Percentiles rank a stretch among this genome's conserved stretches.
These are phyloP conservation scores for Lasiosphaeria miniovina DNA, from an alignment of 495 filamentous ascomycete genomes.

Conservation along the genomic window DNA sequence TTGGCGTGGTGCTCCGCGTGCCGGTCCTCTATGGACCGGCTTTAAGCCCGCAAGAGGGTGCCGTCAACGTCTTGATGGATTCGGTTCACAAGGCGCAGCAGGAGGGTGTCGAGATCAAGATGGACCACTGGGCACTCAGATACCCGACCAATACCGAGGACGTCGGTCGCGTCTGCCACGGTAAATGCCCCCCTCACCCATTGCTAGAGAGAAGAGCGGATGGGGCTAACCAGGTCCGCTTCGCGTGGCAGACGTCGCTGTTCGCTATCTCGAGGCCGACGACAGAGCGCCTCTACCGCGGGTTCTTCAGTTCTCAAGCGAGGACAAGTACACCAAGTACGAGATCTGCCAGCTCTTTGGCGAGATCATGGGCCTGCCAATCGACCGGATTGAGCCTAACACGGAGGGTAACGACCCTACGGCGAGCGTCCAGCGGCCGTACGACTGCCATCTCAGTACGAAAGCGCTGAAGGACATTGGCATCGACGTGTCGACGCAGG, in stretches of 20 bases:
- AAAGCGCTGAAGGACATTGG: conserved; percentile 70
- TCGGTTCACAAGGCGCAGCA: conserved; percentile 65
- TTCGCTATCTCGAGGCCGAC: conserved; percentile 56
- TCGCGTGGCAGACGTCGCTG: conserved; percentile 52
- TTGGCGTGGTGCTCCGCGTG: conserved; percentile 75
- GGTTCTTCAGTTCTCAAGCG: conserved; percentile 83
- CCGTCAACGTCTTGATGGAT: conserved; percentile 78
- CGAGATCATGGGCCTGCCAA: conserved; percentile 73
- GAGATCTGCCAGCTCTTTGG: conserved; percentile 80
- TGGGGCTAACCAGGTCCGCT: neutral
- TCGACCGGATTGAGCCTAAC: conserved; percentile 68
- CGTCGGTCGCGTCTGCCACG: conserved; percentile 71
- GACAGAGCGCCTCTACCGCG: conserved; percentile 54
- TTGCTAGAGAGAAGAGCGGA: neutral
- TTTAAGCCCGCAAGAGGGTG: conserved; percentile 66
- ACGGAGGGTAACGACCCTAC: conserved; percentile 74
- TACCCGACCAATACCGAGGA: conserved; percentile 89
- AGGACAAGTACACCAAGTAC: conserved; percentile 87
- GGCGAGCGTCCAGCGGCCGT: conserved; percentile 73
- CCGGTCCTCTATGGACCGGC: conserved; percentile 80
- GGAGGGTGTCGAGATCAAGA: conserved; percentile 57
- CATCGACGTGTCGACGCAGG: conserved; percentile 69
- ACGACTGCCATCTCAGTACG: conserved; percentile 85
- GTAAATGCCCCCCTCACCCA: conserved; percentile 27
- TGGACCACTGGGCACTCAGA: conserved; percentile 86